A percentile compares a stretch with the other conserved stretches of the same genome.
phyloP scores from a whole-genome alignment of 169 alveolate genomes.

The Eimeria sp. region DNA sequence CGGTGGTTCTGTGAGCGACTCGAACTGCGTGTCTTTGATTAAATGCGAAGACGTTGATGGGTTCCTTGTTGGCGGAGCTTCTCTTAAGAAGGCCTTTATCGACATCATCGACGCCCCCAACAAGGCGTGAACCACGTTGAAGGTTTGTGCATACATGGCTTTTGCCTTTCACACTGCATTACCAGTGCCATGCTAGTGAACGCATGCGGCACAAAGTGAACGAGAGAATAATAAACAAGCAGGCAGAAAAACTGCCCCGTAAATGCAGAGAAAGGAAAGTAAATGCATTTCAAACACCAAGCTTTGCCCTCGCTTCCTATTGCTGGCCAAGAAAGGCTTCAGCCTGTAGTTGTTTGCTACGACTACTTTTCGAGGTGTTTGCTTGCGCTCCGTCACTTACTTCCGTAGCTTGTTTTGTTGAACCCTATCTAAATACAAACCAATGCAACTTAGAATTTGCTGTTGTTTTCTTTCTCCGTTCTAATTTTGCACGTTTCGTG shows the following conservation, averaged over 20 bases:
- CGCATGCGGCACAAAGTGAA: background rate
- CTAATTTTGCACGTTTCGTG: background rate
- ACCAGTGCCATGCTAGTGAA: background rate
- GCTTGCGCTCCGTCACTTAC: background rate
- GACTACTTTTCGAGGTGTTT: background rate
- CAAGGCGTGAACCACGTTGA: background rate
- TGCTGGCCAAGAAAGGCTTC: background rate
- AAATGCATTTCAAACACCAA: background rate
- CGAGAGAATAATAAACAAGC: background rate
- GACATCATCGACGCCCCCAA: slow-evolving; percentile 95
- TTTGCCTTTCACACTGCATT: background rate
- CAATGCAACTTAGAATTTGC: background rate
- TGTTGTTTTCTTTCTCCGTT: background rate
- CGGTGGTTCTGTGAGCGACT: slow-evolving; percentile 99
- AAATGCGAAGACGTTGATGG: slow-evolving; percentile 98
- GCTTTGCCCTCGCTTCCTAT: background rate
- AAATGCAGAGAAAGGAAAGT: background rate
- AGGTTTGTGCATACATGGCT: background rate
- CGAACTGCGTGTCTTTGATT: slow-evolving; percentile 96
- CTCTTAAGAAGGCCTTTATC: slow-evolving; percentile 97
- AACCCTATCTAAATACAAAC: background rate
- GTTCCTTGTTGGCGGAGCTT: slow-evolving; percentile 99
- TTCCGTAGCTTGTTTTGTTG: background rate
- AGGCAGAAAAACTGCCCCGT: background rate
- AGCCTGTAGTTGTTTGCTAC: background rate